Evolutionary conservation across 805 yeast species (phyloP).

Genomic region (Cyberlindnera maritima): DNA sequence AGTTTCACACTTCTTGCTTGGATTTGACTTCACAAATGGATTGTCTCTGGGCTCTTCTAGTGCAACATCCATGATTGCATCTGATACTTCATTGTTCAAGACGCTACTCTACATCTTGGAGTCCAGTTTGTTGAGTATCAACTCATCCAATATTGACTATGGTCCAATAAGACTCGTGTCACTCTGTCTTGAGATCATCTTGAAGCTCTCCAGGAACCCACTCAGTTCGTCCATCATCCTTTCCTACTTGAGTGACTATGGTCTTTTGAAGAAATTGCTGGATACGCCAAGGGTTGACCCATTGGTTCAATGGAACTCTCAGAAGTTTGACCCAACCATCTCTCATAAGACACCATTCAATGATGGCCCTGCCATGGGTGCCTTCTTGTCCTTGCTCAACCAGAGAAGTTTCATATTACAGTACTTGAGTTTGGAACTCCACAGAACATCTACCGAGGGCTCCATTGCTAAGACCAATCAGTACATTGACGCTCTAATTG

Average conservation of each 20-base stretch:
- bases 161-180: constrained; percentile 60
- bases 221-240: constrained; percentile 51
- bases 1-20: constrained; percentile 74
- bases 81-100: constrained; percentile 54
- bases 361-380: constrained; percentile 39
- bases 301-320: constrained; percentile 53
- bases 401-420: constrained; percentile 62
- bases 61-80: constrained; percentile 48
- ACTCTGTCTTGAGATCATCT: constrained; percentile 55
- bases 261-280: constrained; percentile 52
- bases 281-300: constrained; percentile 49
- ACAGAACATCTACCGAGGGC: constrained; percentile 44
- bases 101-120: constrained; percentile 50
- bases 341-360: constrained; percentile 29
- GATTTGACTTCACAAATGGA: constrained; percentile 57
- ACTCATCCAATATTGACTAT: constrained; percentile 41
- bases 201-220: constrained; percentile 57
- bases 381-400: constrained; percentile 58
- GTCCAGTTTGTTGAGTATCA: constrained; percentile 42
- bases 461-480: constrained; percentile 49
- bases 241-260: constrained; percentile 47
- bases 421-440: constrained; percentile 71
- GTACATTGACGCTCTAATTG: constrained; percentile 53
- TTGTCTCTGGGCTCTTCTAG: constrained; percentile 45
- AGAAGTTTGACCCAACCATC: constrained; percentile 42